Evolutionary conservation across 768 basidiomycete species (phyloP).

Genomic region (Phaeotremella skinneri): DNA sequence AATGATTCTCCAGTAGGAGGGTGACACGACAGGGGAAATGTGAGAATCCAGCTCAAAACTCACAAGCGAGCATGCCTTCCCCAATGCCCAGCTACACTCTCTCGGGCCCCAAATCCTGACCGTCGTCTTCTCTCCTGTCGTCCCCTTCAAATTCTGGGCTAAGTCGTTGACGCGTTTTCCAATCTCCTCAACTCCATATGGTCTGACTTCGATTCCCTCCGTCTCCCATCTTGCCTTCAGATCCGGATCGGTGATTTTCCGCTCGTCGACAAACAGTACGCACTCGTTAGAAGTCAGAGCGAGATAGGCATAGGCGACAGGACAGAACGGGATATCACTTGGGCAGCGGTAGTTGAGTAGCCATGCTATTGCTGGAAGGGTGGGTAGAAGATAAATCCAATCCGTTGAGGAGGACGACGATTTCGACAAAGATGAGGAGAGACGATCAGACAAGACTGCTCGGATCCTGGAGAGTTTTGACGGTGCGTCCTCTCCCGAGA

Average conservation of each 20-base stretch:
- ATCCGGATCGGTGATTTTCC: conserved; percentile 27
- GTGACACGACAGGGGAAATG: not conserved
- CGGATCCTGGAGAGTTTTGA: conserved; percentile 71
- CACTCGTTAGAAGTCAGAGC: conserved; percentile 63
- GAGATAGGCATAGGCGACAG: conserved; percentile 84
- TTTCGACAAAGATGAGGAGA: conserved; percentile 9
- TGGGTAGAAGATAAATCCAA: conserved; percentile 64
- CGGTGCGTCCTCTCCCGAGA: conserved; percentile 58
- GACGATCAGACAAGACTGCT: conserved; percentile 20
- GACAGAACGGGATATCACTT: conserved; percentile 84
- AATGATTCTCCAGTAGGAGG: not conserved
- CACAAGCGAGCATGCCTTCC: conserved; percentile 40
- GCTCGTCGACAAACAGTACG: conserved; percentile 70
- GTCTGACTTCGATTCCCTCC: conserved; percentile 32
- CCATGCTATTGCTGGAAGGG: conserved; percentile 66
- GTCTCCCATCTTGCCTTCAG: conserved; percentile 17
- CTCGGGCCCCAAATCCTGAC: conserved; percentile 28
- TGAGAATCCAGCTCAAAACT: conserved; percentile 8
- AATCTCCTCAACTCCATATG: conserved; percentile 64
- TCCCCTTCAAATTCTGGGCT: conserved; percentile 57
- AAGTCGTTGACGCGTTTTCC: conserved; percentile 26
- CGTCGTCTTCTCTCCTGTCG: conserved; percentile 52
- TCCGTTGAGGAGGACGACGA: conserved; percentile 1
- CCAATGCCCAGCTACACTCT: conserved; percentile 42
- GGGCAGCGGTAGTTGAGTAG: conserved; percentile 78